phyloP scores from a whole-genome alignment of 331 rosid species.

The Quercus tomentella region DNA sequence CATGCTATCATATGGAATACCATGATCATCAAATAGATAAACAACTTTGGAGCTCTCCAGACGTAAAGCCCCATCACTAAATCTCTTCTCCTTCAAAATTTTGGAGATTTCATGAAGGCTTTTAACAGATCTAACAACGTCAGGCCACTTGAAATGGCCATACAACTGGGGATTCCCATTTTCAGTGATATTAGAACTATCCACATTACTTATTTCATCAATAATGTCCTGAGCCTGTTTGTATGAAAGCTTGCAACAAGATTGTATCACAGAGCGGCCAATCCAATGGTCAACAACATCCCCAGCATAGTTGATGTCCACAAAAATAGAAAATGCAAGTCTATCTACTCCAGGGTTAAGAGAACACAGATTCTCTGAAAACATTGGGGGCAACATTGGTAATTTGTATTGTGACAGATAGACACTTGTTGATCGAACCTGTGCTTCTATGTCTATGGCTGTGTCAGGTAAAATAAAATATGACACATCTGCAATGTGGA shows the following conservation, averaged over 20 bases:
- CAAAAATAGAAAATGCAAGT: constrained; percentile 71
- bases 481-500: constrained; percentile 88
- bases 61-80: constrained; percentile 64
- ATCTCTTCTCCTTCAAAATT: constrained; percentile 58
- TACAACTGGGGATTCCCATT: constrained; percentile 47
- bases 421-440: constrained; percentile 69
- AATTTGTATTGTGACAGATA: constrained; percentile 58
- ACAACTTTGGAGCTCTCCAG: constrained; percentile 63
- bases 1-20: constrained; percentile 57
- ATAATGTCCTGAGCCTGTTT: constrained; percentile 73
- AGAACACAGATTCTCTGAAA: constrained; percentile 71
- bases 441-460: constrained; percentile 67
- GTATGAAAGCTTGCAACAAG: constrained; percentile 89
- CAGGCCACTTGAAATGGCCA: constrained; percentile 62
- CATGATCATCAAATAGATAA: constrained; percentile 60
- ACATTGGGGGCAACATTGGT: constrained; percentile 74
- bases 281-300: constrained; percentile 70
- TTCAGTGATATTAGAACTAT: constrained; percentile 17
- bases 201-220: constrained; percentile 39
- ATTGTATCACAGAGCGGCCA: constrained; percentile 74
- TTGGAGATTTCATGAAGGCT: constrained; percentile 56
- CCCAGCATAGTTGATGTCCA: constrained; percentile 58
- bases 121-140: constrained; percentile 57
- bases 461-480: constrained; percentile 77
- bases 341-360: constrained; percentile 85